Base-by-base conservation (phyloP, 2,329 filamentous ascomycete species). In the Pseudopyricularia cyperi region DNA sequence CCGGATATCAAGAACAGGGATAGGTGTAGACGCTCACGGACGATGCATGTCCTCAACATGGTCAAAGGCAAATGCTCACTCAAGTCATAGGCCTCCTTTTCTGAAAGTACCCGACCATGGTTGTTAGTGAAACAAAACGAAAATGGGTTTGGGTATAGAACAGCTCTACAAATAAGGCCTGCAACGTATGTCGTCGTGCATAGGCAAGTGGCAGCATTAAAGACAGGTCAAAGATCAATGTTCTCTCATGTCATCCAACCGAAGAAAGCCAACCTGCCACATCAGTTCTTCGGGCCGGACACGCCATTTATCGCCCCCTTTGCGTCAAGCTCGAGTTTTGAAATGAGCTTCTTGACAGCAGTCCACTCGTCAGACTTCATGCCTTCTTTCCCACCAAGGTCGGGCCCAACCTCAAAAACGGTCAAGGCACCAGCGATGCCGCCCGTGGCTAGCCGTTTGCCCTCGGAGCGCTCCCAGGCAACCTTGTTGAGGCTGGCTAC, bases 401-500 rank as follows among this genome's bases (percentile, higher is more conserved):
- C 80, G 60, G 76, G 72, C 24, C 89, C 84, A 53, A 98, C 91
- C 68, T 98, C 93, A 63, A 97, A 98, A 7, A 98, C 81, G 0
- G 87, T 95, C 22, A 96, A 75, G 2, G 89, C 82, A 11, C 91
- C 91, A 62, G 96, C 90, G 55, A 98, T 84, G 4, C 93, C 93
- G 46, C 93, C 94, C 0, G 89, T 89, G 1, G 91, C 93, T 50
- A 97, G 71, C 50, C 87, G 79, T 67, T 85, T 86, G 48, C 93
- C 94, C 63, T 96, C 90, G 46, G 81, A 84, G 60, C 83, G 82
- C 69, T 98, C 93, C 93, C 93, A 98, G 1, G 89, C 85, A 44
- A 96, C 73, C 71, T 93, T 95, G 68, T 98, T 98, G 61, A 98
- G 69, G 64, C 89, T 95, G 70, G 88, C 85, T 28, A 81, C 79